Conservation (phyloP, 192 early-diverging fungal genomes). For the Rhizophagus clarus region DNA sequence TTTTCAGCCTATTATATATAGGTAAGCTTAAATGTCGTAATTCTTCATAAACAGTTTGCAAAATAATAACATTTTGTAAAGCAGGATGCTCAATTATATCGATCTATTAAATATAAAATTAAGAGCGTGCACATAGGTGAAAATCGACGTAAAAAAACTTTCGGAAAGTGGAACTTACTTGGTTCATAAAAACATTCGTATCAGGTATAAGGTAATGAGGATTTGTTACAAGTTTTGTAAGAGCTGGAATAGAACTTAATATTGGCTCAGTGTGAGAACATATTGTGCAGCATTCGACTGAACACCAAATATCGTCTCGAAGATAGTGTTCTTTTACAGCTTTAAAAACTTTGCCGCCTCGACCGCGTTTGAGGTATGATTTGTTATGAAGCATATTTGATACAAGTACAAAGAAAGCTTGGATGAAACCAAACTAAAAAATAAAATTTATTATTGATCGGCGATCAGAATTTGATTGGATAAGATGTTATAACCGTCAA, state of each 20-base stretch:
- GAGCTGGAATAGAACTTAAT: constrained; percentile 52
- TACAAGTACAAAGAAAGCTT: too few species aligned
- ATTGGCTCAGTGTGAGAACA: constrained; percentile 51
- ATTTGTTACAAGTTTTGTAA: constrained; percentile 48
- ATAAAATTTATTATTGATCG: too few species aligned
- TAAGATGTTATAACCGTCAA: too few species aligned
- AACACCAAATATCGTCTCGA: constrained; percentile 94
- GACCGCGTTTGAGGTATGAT: constrained; percentile 87
- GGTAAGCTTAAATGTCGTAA: constrained; percentile 79
- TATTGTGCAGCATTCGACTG: constrained; percentile 56
- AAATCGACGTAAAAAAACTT: neutral
- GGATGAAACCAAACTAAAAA: too few species aligned
- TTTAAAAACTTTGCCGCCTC: constrained; percentile 89
- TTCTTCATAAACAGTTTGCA: constrained; percentile 95
- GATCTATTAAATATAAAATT: constrained; percentile 55
- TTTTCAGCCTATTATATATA: constrained; percentile 79
- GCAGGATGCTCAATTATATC: constrained; percentile 90
- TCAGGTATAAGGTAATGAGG: constrained; percentile 89
- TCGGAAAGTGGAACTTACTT: constrained; percentile 51
- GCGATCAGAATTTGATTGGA: too few species aligned
- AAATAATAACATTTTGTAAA: constrained; percentile 87
- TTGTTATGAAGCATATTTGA: constrained; percentile 66
- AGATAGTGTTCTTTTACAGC: constrained; percentile 97
- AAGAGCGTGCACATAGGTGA: neutral
- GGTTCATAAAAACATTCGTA: constrained; percentile 92